Evolutionary conservation across 176 grass and related monocot species (phyloP).

Genomic region (Pharus latifolius): DNA sequence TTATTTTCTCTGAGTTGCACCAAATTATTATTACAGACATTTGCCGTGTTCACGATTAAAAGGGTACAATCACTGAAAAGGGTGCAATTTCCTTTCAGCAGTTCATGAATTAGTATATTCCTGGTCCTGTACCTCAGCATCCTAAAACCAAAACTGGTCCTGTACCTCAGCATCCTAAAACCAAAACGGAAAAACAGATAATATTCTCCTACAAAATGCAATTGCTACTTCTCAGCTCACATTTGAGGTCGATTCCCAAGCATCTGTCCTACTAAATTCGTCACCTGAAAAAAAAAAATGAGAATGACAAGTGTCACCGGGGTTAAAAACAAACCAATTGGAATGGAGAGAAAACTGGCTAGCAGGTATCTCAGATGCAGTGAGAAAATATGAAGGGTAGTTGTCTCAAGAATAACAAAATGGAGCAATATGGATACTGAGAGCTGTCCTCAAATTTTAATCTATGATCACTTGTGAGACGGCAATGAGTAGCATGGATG

Average conservation of each 20-base stretch:
- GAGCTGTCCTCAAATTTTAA: neutral
- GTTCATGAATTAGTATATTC: slow-evolving; percentile 11
- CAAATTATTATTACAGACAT: slow-evolving; percentile 34
- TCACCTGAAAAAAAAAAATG: slow-evolving; percentile 52
- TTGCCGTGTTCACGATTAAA: slow-evolving; percentile 24
- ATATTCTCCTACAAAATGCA: slow-evolving; percentile 15
- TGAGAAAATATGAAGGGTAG: neutral
- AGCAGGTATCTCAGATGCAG: neutral
- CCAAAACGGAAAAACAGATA: slow-evolving; percentile 23
- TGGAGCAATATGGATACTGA: neutral
- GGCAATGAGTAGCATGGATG: no score
- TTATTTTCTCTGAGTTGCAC: slow-evolving; percentile 18
- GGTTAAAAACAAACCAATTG: neutral
- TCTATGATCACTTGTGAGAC: no score
- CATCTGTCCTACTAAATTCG: slow-evolving; percentile 82
- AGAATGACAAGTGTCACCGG: neutral
- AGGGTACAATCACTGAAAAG: slow-evolving; percentile 26
- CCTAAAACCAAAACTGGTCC: slow-evolving; percentile 1
- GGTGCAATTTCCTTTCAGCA: neutral
- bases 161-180: slow-evolving; percentile 4
- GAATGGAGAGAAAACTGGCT: neutral
- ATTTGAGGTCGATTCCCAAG: slow-evolving; percentile 70
- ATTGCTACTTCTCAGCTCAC: slow-evolving; percentile 22
- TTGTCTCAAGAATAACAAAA: neutral
- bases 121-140: neutral